These are phyloP conservation scores for Plectosphaerella plurivora DNA, from an alignment of 2,329 filamentous ascomycete species.

Conservation along the genomic window DNA sequence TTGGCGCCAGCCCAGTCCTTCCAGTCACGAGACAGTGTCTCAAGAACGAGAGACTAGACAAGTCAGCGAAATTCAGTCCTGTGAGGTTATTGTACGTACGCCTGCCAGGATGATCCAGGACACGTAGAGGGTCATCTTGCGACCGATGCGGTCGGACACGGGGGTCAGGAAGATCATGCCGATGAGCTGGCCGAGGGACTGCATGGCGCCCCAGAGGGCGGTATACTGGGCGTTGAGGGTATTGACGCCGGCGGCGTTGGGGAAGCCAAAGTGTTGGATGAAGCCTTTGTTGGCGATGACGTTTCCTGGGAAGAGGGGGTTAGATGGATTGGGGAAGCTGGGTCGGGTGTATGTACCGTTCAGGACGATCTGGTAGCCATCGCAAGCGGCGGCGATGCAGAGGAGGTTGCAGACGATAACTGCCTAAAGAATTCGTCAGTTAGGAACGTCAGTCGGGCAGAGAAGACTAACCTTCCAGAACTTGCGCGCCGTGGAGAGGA, in stretches of 20 bases:
- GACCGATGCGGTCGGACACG: constrained; percentile 19
- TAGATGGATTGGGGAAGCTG: not conserved
- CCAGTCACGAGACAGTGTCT: constrained; percentile 29
- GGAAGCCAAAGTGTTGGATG: constrained; percentile 25
- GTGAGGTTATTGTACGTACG: not conserved
- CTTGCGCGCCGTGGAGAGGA: not conserved
- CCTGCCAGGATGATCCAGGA: constrained; percentile 22
- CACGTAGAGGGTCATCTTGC: constrained; percentile 24
- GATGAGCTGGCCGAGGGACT: constrained; percentile 32
- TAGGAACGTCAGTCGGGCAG: not conserved
- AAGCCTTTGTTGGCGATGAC: constrained; percentile 33
- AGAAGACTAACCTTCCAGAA: not conserved
- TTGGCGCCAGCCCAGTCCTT: constrained; percentile 33
- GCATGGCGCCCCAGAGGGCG: constrained; percentile 31
- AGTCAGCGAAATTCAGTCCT: not conserved
- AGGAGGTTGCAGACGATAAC: constrained; percentile 14
- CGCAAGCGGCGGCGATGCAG: constrained; percentile 18
- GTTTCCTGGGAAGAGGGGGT: constrained; percentile 24
- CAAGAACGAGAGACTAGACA: constrained; percentile 26
- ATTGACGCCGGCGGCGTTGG: constrained; percentile 16
- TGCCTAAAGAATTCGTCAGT: not conserved
- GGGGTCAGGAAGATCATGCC: constrained; percentile 26
- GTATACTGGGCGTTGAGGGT: constrained; percentile 28
- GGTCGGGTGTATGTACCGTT: not conserved
- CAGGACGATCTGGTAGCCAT: constrained; percentile 20